Conservation (phyloP, 2,329 filamentous ascomycete genomes). For the Helminthosporium solani region DNA sequence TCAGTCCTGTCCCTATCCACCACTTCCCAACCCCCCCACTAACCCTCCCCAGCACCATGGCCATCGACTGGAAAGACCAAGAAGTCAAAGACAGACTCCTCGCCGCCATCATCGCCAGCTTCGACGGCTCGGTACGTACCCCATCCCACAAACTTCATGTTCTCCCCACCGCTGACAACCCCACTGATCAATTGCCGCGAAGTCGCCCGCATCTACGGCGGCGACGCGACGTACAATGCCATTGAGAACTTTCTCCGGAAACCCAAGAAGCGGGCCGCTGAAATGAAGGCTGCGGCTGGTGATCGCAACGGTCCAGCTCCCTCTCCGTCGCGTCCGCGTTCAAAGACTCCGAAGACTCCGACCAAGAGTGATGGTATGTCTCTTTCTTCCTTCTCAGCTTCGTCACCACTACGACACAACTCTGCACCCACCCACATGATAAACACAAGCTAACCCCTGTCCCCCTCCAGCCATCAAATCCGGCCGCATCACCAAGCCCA, state of each 20-base stretch:
- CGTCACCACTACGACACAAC: no score
- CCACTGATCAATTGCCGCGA: constrained; percentile 46
- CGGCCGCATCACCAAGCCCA: constrained; percentile 24
- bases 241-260: constrained; percentile 51
- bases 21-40: no score
- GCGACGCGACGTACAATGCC: constrained; percentile 50
- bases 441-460: no score
- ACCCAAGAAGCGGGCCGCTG: constrained; percentile 45
- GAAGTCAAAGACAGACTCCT: constrained; percentile 43
- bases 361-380: constrained; percentile 4
- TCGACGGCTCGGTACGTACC: constrained; percentile 32
- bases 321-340: constrained; percentile 7
- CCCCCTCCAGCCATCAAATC: constrained; percentile 19
- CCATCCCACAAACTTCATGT: neutral
- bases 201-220: constrained; percentile 49
- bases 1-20: no score
- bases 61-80: constrained; percentile 40
- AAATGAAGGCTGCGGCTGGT: constrained; percentile 25
- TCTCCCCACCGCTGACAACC: constrained; percentile 3
- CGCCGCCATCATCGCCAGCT: constrained; percentile 42
- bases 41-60: constrained; percentile 20
- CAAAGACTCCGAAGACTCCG: constrained; percentile 4
- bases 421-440: no score
- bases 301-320: constrained; percentile 5
- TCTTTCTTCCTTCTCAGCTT: neutral